A percentile compares a stretch with the other conserved stretches of the same genome.
Evolutionary conservation across 2,329 filamentous ascomycete genomes (phyloP).

Genomic region (Colletotrichum sojae): DNA sequence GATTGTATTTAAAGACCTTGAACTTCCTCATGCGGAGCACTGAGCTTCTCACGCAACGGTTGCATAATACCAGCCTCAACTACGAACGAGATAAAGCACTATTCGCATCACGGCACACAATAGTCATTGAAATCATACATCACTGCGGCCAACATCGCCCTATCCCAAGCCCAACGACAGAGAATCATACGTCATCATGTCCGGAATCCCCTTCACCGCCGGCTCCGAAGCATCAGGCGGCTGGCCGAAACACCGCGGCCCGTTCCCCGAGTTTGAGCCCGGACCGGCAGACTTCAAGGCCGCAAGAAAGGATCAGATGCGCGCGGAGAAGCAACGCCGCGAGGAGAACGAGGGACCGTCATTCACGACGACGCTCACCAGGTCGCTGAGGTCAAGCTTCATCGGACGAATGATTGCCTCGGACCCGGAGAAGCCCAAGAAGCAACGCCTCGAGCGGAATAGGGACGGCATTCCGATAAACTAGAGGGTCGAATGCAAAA

Average conservation of each 20-base stretch:
- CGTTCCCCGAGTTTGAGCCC: constrained; percentile 22
- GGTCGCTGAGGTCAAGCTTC: constrained; percentile 2
- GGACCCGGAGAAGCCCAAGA: constrained; percentile 16
- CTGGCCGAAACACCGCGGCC: constrained; percentile 20
- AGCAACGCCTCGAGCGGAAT: background rate
- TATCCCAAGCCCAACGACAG: background rate
- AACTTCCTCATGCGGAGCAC: background rate
- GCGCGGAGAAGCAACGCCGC: constrained; percentile 27
- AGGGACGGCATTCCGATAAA: background rate
- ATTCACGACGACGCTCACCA: background rate
- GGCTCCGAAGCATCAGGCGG: constrained; percentile 23
- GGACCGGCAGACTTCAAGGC: constrained; percentile 33
- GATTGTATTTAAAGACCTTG: background rate
- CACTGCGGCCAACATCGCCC: background rate
- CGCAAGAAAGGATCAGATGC: constrained; percentile 35
- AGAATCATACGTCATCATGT: constrained; percentile 4
- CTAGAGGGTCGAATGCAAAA: background rate
- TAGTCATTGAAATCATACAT: background rate
- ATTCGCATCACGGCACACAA: too few species aligned
- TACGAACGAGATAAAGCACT: background rate
- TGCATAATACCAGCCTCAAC: background rate
- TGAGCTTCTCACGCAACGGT: background rate
- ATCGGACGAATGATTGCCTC: background rate
- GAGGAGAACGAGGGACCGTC: background rate
- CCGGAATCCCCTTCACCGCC: constrained; percentile 28